Percentiles rank a stretch among this genome's conserved stretches.
Evolutionary conservation across 305 asterid species (phyloP).

Genomic region (Fraxinus ornus): DNA sequence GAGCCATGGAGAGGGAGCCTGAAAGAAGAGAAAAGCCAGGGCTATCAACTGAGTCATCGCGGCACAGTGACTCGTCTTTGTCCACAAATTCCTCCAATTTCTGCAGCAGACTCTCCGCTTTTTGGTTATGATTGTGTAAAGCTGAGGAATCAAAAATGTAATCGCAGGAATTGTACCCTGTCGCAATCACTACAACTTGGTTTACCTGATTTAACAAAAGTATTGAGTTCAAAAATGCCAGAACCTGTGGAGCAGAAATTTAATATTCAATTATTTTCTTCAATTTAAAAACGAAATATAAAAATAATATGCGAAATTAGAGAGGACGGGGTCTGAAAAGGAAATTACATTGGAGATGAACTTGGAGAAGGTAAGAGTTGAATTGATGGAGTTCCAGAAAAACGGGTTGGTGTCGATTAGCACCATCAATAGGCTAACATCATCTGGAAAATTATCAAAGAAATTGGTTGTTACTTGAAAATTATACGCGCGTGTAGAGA

Average conservation of each 20-base stretch:
- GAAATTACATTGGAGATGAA: conserved; percentile 68
- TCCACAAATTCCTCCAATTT: conserved; percentile 72
- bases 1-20: conserved; percentile 93
- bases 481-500: not conserved
- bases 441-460: conserved; percentile 44
- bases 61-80: conserved; percentile 59
- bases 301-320: not conserved
- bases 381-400: conserved; percentile 71
- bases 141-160: conserved; percentile 68
- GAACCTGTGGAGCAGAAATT: conserved; percentile 42
- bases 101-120: conserved; percentile 68
- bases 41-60: conserved; percentile 60
- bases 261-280: not conserved
- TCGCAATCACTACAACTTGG: conserved; percentile 83
- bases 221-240: conserved; percentile 75
- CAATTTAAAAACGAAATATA: not conserved
- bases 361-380: conserved; percentile 55
- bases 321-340: not conserved
- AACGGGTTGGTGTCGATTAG: conserved; percentile 71
- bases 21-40: conserved; percentile 80
- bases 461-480: not conserved
- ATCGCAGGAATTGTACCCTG: conserved; percentile 71
- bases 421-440: conserved; percentile 79
- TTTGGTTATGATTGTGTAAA: conserved; percentile 43
- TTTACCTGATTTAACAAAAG: conserved; percentile 73